Base-by-base conservation (phyloP, 176 grass and related monocot species). In the Microstegium vimineum region DNA sequence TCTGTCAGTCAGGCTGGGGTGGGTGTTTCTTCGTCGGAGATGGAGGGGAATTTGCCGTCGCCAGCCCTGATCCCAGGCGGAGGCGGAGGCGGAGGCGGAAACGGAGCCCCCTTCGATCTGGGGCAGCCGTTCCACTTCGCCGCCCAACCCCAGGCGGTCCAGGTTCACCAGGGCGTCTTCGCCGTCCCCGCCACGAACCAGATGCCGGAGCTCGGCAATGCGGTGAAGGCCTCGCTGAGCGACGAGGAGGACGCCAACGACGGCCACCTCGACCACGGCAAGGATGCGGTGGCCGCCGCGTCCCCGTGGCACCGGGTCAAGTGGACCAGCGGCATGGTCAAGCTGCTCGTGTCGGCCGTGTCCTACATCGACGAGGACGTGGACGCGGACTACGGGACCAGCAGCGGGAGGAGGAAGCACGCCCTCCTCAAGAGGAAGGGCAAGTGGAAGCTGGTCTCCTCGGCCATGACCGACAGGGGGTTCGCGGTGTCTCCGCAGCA, bases 261-360 rank as follows among this genome's bases (percentile, higher is more conserved):
- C 63, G 73, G 45, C 20, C 82, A 80, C 71, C 69, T 75, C 77
- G 84, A 54, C 65, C 74, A 36, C 20, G 61, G 64, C 28, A 63
- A 63, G 41, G 47, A 10, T 43, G 83, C 57, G 40, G 46, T 10
- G 61, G n/a, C n/a, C n/a, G 43, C 22, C 75, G 45, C 22, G 62
- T 54, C 69, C 22, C 81, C 75, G 57, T 94, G 89, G 92, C 89
- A 92, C 34, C 82, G 89, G 27, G 83, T 94, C 73, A 94, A 92
- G 90, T 94, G 92, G 92, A 92, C 84, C 33, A 86, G 86, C 26
- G 60, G 60, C 69, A 94, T 94, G 89, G 89, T 94, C 40, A 94
- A 75, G 89, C 89, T 92, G 73, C 81, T 94, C 7, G 88, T 94
- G 20, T 76, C 92, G 6, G 77, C 87, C 45, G 87, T 92, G 43